Base-by-base conservation (phyloP, 371 early-diverging fungal species). In the Lichtheimia ornata region DNA sequence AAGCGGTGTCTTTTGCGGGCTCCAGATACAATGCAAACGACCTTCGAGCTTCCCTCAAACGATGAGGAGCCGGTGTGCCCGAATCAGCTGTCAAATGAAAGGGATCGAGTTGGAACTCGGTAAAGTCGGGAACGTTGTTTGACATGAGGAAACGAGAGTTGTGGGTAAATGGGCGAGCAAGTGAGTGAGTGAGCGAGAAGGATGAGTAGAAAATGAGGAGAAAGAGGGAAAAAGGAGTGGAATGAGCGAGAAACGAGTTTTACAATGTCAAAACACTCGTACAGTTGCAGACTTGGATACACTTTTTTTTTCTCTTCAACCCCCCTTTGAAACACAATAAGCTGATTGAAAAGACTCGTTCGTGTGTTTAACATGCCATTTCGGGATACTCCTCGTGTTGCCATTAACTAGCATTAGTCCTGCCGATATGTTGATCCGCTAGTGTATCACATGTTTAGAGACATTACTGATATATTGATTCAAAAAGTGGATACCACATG, bases 21-120 rank as follows among this genome's bases (percentile, higher is more conserved):
- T 69, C 61, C 35, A 69, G 47, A 22, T 57, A 53, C 18, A 69
- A 47, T 22, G 55, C 50, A 18, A 69, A 58, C 5, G 59, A 56
- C 7, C 69, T 57, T 30, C 61, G 53, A 18, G 64, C 62, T 58
- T 69, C 69, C 7, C 64, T 58, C 4, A 61, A 58, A 6, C 62
- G 64, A 41, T 69, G 69, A 28, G 69, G 69, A n/a, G 62, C 40
- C 5, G 62, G 64, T 15, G 55, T 41, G 1, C 55, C 58, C 2
- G 56, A 50, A 47, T 55, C 59, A 5, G 56, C 61, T 18, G 47
- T 50, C 44, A 67, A 27, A 27, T 69, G 50, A 43, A 69, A 62
- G 13, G 69, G 69, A 50, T 69, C 58, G 27, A 69, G 56, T 42
- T 54, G 59, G 51, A 69, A 69, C 13, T 69, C 69, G 1, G 52